Percentiles rank a stretch among this genome's conserved stretches.
Conservation (phyloP, 345 rosid species). For the Tarenaya hassleriana region DNA sequence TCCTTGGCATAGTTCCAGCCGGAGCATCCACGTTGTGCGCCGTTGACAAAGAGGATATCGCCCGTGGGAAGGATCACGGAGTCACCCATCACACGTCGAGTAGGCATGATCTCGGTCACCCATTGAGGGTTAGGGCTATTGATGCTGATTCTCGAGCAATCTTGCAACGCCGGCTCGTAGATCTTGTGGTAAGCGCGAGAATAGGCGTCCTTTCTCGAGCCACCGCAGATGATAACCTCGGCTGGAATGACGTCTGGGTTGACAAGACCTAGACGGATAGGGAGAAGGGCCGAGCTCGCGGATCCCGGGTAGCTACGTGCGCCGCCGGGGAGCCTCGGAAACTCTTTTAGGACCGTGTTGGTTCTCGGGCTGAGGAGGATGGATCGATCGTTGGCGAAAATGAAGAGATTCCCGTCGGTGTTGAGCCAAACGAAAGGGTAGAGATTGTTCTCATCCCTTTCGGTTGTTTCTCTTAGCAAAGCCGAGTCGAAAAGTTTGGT, state of each 20-base stretch:
- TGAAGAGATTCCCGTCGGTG: conserved; percentile 75
- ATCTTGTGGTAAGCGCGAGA: conserved; percentile 24
- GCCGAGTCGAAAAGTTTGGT: conserved; percentile 28
- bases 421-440: conserved; percentile 76
- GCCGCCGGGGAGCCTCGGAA: conserved; percentile 65
- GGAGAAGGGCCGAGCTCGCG: conserved; percentile 61
- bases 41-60: conserved; percentile 59
- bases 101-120: conserved; percentile 65
- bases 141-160: conserved; percentile 54
- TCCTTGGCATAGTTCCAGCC: conserved; percentile 69
- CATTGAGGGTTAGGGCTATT: conserved; percentile 43
- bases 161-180: conserved; percentile 40
- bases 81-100: conserved; percentile 70
- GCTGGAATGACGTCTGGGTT: conserved; percentile 26
- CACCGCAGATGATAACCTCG: conserved; percentile 61
- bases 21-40: conserved; percentile 58
- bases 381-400: conserved; percentile 74
- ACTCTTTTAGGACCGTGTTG: conserved; percentile 47
- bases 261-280: conserved; percentile 33
- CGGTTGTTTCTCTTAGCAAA: conserved; percentile 51
- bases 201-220: conserved; percentile 42
- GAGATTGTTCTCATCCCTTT: conserved; percentile 60
- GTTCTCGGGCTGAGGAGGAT: conserved; percentile 45
- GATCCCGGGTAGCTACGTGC: conserved; percentile 79
- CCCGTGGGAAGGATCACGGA: conserved; percentile 63